Evolutionary conservation across 2,329 filamentous ascomycete genomes (phyloP), one percentile per base, ranked within the genome.

Genomic region (Ambrosiella cleistominuta): DNA sequence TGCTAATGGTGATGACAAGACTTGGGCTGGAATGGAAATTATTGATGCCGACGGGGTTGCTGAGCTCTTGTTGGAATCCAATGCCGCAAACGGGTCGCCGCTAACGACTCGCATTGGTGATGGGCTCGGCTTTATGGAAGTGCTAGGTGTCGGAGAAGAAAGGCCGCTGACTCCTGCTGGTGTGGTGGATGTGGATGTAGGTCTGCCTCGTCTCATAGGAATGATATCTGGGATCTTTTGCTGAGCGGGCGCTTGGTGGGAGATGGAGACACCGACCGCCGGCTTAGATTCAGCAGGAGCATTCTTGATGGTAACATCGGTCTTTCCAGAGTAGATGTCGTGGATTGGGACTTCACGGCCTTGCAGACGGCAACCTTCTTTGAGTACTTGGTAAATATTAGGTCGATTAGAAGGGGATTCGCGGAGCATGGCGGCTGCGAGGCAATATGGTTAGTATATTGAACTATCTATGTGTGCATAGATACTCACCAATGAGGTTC

Each of bases 351-450:
- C 78, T 63, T 90, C 83, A 61, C 84, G 84, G 58, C 89, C 87
- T 67, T 93, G 86, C 88, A 98, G 94, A 40, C 79, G 74, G 69
- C 90, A 96, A 37, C 85, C 81, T 71, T 97, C 90, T 62, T 82
- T 81, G 38, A 98, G 74, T 3, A 95, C 88, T 69, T 96, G 86
- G 67, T 95, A 98, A 62, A 98, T 95, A 66, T 91, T 97, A 3
- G 93, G 93, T 62, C 93, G 80, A 55, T 72, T 68, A 60, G 82
- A 77, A 56, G 88, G 88, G 64, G 85, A 82, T 68, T 97, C 93
- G 65, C 81, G 83, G 66, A 98, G 73, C 93, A 96, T 97, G 57
- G 82, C 91, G 11, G 83, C 89, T 91, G 63, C 15, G 42, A 38
- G n/a, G 17, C 9, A 27, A 42, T 55, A 19, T 36, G 36, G 53